phyloP scores from a whole-genome alignment of 305 asterid genomes.

The Fraxinus greggii region DNA sequence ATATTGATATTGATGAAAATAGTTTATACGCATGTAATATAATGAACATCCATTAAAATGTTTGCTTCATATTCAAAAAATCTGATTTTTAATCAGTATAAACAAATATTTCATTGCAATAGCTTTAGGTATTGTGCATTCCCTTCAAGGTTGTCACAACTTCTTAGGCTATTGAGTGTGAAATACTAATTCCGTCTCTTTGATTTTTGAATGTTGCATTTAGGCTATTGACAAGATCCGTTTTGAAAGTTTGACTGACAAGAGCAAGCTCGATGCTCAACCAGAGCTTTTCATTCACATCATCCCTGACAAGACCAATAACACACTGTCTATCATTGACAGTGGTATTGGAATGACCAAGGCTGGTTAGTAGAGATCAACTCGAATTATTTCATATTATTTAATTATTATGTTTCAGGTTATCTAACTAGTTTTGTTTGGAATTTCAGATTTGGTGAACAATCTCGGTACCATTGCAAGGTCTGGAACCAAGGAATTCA shows the following conservation, averaged over 20 bases:
- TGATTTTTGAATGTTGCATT: background rate
- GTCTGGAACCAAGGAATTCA: constrained; percentile 39
- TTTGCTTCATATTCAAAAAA: background rate
- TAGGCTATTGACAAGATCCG: constrained; percentile 34
- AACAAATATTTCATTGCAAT: background rate
- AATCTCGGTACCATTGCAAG: constrained; percentile 42
- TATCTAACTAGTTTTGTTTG: background rate
- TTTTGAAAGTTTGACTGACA: constrained; percentile 35
- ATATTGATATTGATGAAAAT: background rate
- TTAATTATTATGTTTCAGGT: background rate
- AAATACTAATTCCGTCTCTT: background rate
- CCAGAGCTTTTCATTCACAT: constrained; percentile 34
- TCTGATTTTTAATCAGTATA: background rate
- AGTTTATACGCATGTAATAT: background rate
- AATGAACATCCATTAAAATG: background rate
- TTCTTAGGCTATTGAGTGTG: background rate
- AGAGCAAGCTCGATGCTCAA: constrained; percentile 35
- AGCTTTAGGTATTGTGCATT: background rate
- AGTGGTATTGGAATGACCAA: constrained; percentile 35
- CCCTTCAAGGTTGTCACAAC: background rate
- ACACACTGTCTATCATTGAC: constrained; percentile 26
- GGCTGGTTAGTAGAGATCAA: constrained; percentile 22
- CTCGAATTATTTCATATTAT: background rate
- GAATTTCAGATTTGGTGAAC: constrained; percentile 35
- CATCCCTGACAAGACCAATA: constrained; percentile 31